Evolutionary conservation across 2,329 filamentous ascomycete genomes (phyloP).

Genomic region (Ophiostoma sp.): DNA sequence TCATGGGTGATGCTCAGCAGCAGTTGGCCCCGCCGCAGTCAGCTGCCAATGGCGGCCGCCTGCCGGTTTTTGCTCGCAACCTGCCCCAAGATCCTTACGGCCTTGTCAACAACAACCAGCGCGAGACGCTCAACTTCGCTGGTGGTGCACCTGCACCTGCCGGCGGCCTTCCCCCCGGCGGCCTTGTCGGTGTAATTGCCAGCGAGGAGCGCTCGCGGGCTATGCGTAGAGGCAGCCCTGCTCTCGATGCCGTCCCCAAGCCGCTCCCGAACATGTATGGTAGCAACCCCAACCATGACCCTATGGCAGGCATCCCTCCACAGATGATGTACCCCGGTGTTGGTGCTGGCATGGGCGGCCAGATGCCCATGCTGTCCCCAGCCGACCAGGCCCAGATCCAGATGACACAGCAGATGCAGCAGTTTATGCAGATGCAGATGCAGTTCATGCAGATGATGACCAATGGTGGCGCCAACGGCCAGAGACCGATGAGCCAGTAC

Average conservation of each 20-base stretch:
- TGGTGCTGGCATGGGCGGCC: constrained; percentile 32
- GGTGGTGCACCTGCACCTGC: constrained; percentile 42
- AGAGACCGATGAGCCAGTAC: constrained; percentile 27
- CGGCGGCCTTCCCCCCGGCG: constrained; percentile 58
- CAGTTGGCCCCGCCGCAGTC: constrained; percentile 28
- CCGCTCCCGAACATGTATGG: constrained; percentile 31
- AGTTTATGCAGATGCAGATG: constrained; percentile 93
- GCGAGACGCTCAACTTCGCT: constrained; percentile 69
- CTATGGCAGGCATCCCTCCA: constrained; percentile 45
- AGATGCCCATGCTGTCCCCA: constrained; percentile 43
- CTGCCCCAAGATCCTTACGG: constrained; percentile 82
- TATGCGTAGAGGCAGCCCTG: constrained; percentile 72
- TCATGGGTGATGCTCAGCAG: constrained; percentile 36
- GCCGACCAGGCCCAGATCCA: constrained; percentile 71
- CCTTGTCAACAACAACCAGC: constrained; percentile 63
- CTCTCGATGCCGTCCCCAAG: constrained; percentile 48
- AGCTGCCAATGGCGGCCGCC: constrained; percentile 40
- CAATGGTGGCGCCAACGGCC: constrained; percentile 32
- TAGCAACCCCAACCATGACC: constrained; percentile 39
- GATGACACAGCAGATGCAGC: constrained; percentile 76
- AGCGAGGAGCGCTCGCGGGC: constrained; percentile 75
- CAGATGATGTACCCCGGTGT: constrained; percentile 45
- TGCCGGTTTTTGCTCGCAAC: constrained; percentile 78
- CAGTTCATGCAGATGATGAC: constrained; percentile 90
- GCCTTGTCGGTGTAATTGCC: constrained; percentile 82